Evolutionary conservation across 2,329 filamentous ascomycete species (phyloP).

Genomic region (Epichloe coenophiala): DNA sequence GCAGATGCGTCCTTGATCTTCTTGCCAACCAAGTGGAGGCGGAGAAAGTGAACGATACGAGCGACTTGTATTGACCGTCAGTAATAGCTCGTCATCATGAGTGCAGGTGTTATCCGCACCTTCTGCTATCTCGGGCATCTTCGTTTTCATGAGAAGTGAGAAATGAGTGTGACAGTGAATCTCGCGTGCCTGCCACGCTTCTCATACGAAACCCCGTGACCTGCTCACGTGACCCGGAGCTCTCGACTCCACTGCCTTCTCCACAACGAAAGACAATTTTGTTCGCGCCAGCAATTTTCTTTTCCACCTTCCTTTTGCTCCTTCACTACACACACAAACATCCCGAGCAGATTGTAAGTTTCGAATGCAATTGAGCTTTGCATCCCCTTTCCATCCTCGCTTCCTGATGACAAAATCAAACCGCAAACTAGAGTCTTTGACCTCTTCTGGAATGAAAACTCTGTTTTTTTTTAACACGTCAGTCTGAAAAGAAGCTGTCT

Average conservation of each 20-base stretch:
- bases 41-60: constrained; percentile 74
- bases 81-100: not conserved
- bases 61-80: constrained; percentile 40
- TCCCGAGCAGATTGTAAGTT: constrained; percentile 8
- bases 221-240: constrained; percentile 10
- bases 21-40: constrained; percentile 72
- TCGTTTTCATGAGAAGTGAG: constrained; percentile 4
- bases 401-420: constrained; percentile 71
- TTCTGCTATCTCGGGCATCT: constrained; percentile 52
- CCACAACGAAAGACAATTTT: constrained; percentile 12
- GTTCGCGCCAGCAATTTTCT: constrained; percentile 15
- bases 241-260: constrained; percentile 7
- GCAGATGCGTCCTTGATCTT: constrained; percentile 57
- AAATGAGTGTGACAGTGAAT: not conserved
- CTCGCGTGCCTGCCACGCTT: constrained; percentile 9
- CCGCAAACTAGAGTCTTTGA: constrained; percentile 99
- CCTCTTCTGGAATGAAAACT: constrained; percentile 66
- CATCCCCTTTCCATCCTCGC: constrained; percentile 3
- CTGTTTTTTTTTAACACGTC: constrained; percentile 61
- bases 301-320: constrained; percentile 6
- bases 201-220: constrained; percentile 20
- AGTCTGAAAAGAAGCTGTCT: constrained; percentile 55
- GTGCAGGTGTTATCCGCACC: constrained; percentile 20
- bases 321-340: not conserved
- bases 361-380: constrained; percentile 1